These are phyloP conservation scores for Cyphellophora europaea DNA, from an alignment of 2,329 filamentous ascomycete species.

Conservation along the genomic window DNA sequence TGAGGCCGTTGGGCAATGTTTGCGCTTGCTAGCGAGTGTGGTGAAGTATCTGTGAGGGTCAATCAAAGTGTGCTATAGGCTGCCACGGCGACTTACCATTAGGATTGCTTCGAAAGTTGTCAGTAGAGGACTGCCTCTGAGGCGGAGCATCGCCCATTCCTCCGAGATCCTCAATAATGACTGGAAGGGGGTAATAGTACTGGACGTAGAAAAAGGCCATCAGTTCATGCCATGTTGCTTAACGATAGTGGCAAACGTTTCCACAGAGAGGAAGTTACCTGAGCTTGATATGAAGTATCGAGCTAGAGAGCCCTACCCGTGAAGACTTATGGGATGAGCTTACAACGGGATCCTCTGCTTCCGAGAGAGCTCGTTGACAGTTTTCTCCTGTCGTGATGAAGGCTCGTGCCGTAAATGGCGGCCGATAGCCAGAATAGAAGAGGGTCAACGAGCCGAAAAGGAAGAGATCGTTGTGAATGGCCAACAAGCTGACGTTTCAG, in stretches of 20 bases:
- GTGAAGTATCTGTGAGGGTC: constrained; percentile 6
- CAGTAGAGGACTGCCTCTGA: constrained; percentile 54
- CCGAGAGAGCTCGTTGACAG: too few relatives aligned
- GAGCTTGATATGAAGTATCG: constrained; percentile 1
- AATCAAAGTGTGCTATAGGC: constrained; percentile 1
- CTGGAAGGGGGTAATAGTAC: constrained; percentile 21
- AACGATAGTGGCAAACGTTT: constrained; percentile 4
- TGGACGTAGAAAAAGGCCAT: constrained; percentile 23
- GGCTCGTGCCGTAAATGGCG: too few relatives aligned
- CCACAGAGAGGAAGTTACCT: not conserved
- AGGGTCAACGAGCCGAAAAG: too few relatives aligned
- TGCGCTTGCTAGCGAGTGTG: constrained; percentile 3
- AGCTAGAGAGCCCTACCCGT: too few relatives aligned
- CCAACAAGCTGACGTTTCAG: too few relatives aligned
- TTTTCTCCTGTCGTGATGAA: too few relatives aligned
- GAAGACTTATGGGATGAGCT: constrained; percentile 6
- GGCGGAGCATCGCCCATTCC: constrained; percentile 20
- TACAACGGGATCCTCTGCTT: too few relatives aligned
- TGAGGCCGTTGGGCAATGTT: not conserved
- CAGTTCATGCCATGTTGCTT: constrained; percentile 17
- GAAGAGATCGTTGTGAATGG: too few relatives aligned
- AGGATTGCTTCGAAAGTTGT: constrained; percentile 64
- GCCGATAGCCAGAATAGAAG: too few relatives aligned
- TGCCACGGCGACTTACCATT: not conserved
- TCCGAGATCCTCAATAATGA: constrained; percentile 21